Evolutionary conservation across 2,329 filamentous ascomycete species (phyloP).

Genomic region (Fusarium cyanostomum): DNA sequence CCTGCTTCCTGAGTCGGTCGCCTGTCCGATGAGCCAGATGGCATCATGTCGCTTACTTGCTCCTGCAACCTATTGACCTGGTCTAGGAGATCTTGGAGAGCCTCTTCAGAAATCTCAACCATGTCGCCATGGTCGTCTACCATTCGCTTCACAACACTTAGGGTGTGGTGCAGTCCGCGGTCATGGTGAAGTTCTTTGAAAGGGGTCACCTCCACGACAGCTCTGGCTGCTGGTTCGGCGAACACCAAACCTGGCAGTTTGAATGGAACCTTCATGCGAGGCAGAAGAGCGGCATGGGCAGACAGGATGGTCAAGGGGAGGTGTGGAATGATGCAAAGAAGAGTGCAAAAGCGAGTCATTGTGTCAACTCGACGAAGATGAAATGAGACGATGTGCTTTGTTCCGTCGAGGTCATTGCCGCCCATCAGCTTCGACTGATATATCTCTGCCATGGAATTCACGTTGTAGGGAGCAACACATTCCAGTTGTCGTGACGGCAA

Average conservation of each 20-base stretch:
- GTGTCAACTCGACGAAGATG: constrained; percentile 16
- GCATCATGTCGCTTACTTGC: constrained; percentile 43
- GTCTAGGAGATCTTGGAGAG: constrained; percentile 41
- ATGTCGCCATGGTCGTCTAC: constrained; percentile 40
- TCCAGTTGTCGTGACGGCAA: constrained; percentile 42
- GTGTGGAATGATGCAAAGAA: constrained; percentile 30
- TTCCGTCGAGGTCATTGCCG: background rate
- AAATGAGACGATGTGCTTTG: constrained; percentile 6
- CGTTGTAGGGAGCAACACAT: constrained; percentile 48
- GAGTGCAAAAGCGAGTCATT: constrained; percentile 36
- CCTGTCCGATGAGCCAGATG: constrained; percentile 18
- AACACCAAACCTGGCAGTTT: constrained; percentile 16
- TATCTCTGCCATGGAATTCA: constrained; percentile 26
- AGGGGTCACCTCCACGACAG: constrained; percentile 12
- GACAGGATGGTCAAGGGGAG: constrained; percentile 16
- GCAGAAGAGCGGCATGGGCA: constrained; percentile 21
- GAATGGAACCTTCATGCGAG: constrained; percentile 7
- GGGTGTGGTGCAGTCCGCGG: constrained; percentile 21
- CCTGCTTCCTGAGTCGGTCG: constrained; percentile 7
- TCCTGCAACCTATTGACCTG: constrained; percentile 43
- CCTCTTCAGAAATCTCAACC: constrained; percentile 39
- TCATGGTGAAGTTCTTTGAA: constrained; percentile 19
- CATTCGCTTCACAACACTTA: constrained; percentile 34
- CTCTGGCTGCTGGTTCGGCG: constrained; percentile 10
- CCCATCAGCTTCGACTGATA: constrained; percentile 19